A percentile compares a stretch with the other conserved stretches of the same genome.
Evolutionary conservation across 805 yeast species (phyloP).

Genomic region (Candida sithepensis): DNA sequence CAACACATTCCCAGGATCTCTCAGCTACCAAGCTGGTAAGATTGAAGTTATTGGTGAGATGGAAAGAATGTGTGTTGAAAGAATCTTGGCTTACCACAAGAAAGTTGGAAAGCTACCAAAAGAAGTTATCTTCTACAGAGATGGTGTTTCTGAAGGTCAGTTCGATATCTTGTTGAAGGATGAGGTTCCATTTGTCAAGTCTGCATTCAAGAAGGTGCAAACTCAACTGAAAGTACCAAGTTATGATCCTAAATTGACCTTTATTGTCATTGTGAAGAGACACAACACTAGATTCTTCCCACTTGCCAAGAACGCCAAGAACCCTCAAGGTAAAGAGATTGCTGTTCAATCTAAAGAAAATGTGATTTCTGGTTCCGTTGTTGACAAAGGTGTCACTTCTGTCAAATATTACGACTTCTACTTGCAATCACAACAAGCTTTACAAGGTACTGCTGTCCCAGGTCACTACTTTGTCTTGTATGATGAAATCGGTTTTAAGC

Average conservation of each 20-base stretch:
- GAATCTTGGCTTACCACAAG: conserved; percentile 19
- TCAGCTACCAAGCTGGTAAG: conserved; percentile 22
- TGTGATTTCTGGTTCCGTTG: conserved; percentile 29
- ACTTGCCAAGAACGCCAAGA: conserved; percentile 22
- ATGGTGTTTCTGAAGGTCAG: conserved; percentile 34
- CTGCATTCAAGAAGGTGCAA: conserved; percentile 17
- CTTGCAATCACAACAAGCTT: conserved; percentile 31
- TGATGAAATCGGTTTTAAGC: conserved; percentile 27
- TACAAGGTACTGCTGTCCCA: conserved; percentile 34
- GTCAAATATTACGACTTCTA: conserved; percentile 29
- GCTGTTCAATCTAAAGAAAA: conserved; percentile 23
- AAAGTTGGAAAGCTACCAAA: conserved; percentile 23
- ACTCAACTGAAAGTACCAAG: conserved; percentile 9
- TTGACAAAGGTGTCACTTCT: conserved; percentile 31
- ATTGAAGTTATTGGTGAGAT: conserved; percentile 22
- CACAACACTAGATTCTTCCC: conserved; percentile 31
- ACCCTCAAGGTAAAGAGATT: conserved; percentile 14
- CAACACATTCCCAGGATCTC: conserved; percentile 26
- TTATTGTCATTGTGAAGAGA: conserved; percentile 22
- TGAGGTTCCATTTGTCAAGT: conserved; percentile 26
- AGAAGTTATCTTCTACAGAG: conserved; percentile 29
- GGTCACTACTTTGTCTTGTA: conserved; percentile 31
- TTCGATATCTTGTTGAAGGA: conserved; percentile 26
- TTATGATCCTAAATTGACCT: conserved; percentile 28
- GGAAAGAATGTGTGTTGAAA: conserved; percentile 24